Evolutionary conservation across 1,284 basidiomycete genomes (phyloP), one percentile per base, ranked within the genome.

Genomic region (Leccinum pachyderme): DNA sequence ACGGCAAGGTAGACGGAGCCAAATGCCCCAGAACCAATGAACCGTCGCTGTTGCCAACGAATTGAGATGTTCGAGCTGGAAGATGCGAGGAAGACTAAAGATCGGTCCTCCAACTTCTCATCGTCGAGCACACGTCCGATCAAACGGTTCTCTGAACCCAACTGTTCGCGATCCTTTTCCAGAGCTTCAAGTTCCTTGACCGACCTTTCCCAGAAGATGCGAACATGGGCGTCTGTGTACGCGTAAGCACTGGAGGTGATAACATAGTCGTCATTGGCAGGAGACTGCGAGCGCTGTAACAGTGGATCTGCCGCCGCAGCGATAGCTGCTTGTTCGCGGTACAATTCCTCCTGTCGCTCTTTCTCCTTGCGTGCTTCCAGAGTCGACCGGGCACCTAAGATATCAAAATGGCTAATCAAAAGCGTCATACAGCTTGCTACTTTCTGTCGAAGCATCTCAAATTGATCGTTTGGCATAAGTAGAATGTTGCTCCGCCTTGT

Each of bases 1-100:
- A 99, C 92, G 22, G 95, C 97, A 43, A 94, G 82, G 72, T 99
- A 99, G n/a, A 99, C 97, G 11, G 90, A 93, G 22, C 95, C 95
- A 69, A 98, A 98, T 8, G 97, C 96, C 24, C 97, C 97, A 32
- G 95, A 89, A 49, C 97, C 97, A 64, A 99, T 98, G 74, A 98
- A 98, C 53, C 91, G 87, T 32, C 96, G 95, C 73, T 99, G 97
- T 73, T 99, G 97, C 97, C 97, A 99, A 31, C 94, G 87, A 60
- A 99, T 91, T 4, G 95, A 94, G 58, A 99, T 94, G 64, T 96
- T 97, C 47, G 94, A 95, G 49, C 89, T 89, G 13, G 93, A 93
- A 2, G 92, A 93, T 1, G 96, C 95, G 49, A 97, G 82, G 76
- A 94, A 95, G 7, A 95, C 87, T 47, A 96, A 77, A 0, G 94